Percentiles rank a stretch among this genome's conserved stretches.
Conservation (phyloP, 2,329 filamentous ascomycete species). For the Pyrenophora seminiperda region DNA sequence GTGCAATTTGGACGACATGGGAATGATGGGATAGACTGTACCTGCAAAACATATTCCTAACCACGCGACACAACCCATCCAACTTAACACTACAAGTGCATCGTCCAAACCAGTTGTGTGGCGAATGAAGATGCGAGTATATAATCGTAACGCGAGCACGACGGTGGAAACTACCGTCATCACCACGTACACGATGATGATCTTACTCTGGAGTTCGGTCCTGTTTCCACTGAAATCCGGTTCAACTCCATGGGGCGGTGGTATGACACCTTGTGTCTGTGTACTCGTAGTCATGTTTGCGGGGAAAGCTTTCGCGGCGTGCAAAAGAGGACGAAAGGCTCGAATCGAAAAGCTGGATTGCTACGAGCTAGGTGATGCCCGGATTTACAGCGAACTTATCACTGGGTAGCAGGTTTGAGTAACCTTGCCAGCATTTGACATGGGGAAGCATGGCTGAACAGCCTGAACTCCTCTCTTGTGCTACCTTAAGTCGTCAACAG, state of each 20-base stretch:
- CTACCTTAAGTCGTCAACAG: constrained; percentile 11
- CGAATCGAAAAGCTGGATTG: background rate
- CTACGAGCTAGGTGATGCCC: background rate
- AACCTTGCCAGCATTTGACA: constrained; percentile 4
- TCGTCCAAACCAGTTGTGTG: constrained; percentile 20
- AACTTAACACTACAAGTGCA: constrained; percentile 17
- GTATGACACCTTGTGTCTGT: constrained; percentile 14
- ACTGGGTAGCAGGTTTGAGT: constrained; percentile 3
- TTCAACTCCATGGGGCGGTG: constrained; percentile 11
- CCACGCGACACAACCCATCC: constrained; percentile 26
- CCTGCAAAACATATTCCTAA: constrained; percentile 17
- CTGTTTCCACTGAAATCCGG: constrained; percentile 14
- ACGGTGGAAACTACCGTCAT: constrained; percentile 20
- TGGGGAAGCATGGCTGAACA: constrained; percentile 2
- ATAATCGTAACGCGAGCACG: constrained; percentile 19
- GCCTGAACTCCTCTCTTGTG: background rate
- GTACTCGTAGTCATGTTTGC: constrained; percentile 5
- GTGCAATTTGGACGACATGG: background rate
- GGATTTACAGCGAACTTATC: constrained; percentile 14
- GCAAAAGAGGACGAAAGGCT: constrained; percentile 1
- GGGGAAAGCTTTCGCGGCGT: background rate
- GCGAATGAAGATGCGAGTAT: constrained; percentile 23
- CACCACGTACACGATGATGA: constrained; percentile 17
- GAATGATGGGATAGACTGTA: constrained; percentile 1
- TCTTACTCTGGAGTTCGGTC: constrained; percentile 17